Conservation (phyloP, 2,329 filamentous ascomycete species). For the Fusarium drepaniforme region DNA sequence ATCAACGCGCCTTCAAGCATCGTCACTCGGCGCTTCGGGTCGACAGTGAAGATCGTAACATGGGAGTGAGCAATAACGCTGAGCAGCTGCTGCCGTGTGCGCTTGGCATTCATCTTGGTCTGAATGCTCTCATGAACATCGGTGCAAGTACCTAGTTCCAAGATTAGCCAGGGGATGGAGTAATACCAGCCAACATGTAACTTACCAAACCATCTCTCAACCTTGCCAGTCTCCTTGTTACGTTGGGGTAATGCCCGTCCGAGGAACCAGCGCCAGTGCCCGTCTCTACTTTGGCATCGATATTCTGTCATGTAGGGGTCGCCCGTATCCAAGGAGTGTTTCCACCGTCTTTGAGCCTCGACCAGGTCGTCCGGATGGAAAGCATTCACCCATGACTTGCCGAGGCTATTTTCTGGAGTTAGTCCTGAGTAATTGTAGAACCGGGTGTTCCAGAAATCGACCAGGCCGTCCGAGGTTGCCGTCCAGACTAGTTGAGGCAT, state of each 20-base stretch:
- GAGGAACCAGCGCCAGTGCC: constrained; percentile 84
- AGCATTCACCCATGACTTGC: constrained; percentile 70
- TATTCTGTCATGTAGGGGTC: constrained; percentile 79
- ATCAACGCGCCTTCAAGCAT: constrained; percentile 78
- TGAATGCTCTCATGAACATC: constrained; percentile 83
- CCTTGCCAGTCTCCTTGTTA: constrained; percentile 73
- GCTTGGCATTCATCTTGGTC: constrained; percentile 73
- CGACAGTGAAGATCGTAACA: constrained; percentile 81
- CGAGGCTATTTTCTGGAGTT: constrained; percentile 70
- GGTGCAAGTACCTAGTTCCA: constrained; percentile 71
- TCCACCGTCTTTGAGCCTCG: constrained; percentile 69
- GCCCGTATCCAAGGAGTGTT: constrained; percentile 73
- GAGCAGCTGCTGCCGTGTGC: constrained; percentile 76
- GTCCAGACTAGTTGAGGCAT: constrained; percentile 83
- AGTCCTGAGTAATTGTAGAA: constrained; percentile 86
- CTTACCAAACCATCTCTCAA: constrained; percentile 82
- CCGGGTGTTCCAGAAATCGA: constrained; percentile 81
- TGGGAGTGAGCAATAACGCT: constrained; percentile 81
- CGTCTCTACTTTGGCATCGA: constrained; percentile 73
- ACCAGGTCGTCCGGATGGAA: constrained; percentile 79
- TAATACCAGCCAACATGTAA: neutral
- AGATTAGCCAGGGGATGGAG: neutral
- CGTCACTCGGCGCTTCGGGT: constrained; percentile 70
- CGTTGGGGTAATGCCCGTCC: constrained; percentile 77
- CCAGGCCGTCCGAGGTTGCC: constrained; percentile 71